Base-by-base conservation (phyloP, 768 basidiomycete species). In the Postia placenta region DNA sequence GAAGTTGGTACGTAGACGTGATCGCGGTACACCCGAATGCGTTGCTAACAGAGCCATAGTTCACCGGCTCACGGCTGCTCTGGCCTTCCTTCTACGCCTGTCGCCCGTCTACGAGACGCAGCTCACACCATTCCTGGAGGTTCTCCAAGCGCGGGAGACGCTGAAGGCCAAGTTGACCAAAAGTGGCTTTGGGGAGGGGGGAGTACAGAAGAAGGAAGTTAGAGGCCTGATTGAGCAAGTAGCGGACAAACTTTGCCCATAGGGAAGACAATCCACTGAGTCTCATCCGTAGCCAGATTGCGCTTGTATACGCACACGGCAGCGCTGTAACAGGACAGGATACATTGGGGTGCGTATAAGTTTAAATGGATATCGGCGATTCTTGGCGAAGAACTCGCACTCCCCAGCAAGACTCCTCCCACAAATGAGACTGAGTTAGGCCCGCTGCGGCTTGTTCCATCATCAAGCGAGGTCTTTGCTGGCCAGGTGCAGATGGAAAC, bases 41-140 rank as follows among this genome's bases (percentile, higher is more conserved):
- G 14, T 4, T 5, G 36, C 25, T 53, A n/a, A 24, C 30, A n/a
- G 19, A 27, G 45, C 9, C 36, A 7, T 48, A 88, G 90, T 93
- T 1, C 88, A 96, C 63, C 87, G 92, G 11, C 67, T 96, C 36
- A 73, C 79, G 0, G 92, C 89, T 2, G 83, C 85, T 4, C 68
- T 97, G 27, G 92, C 81, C 0, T 77, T 90, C 59, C 65, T 92
- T 28, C 53, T 95, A 35, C 83, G 86, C 12, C 65, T 89, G 25
- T 88, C 90, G 3, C 90, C 93, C 0, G 76, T 72, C 24, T 81
- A 78, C 55, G 79, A 78, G 30, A 63, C 67, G 0, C 74, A 81
- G 54, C 56, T 87, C 11, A 55, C 51, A 4, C 67, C 78, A 2
- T 61, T 96, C 45, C 63, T 95, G 26, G 81, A 90, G 50, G 84